Conservation (phyloP, 495 filamentous ascomycete species). For the Daldinia childiae region DNA sequence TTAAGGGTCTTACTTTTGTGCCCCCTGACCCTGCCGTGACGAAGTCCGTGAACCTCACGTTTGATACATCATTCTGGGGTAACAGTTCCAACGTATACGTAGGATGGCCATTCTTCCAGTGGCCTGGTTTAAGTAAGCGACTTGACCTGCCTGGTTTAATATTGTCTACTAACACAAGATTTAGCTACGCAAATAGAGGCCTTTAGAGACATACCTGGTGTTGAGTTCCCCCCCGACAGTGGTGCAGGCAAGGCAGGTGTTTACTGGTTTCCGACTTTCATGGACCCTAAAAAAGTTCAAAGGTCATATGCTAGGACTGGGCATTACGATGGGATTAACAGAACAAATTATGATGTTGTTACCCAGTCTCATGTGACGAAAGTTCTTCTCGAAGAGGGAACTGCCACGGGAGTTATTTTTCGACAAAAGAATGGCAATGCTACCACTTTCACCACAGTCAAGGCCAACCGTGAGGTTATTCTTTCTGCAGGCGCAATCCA, state of each 20-base stretch:
- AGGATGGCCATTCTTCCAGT: conserved; percentile 57
- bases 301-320: conserved; percentile 55
- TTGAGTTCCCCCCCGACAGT: conserved; percentile 54
- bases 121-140: conserved; percentile 45
- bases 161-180: not conserved
- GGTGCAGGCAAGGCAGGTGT: conserved; percentile 53
- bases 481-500: conserved; percentile 67
- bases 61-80: conserved; percentile 55
- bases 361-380: conserved; percentile 52
- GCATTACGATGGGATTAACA: conserved; percentile 46
- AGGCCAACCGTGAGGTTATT: conserved; percentile 65
- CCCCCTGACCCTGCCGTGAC: conserved; percentile 49
- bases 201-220: conserved; percentile 51
- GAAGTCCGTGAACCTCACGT: conserved; percentile 53
- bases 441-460: conserved; percentile 43
- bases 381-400: conserved; percentile 49
- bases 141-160: not conserved
- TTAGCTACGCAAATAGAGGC: conserved; percentile 48
- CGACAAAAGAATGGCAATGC: conserved; percentile 28
- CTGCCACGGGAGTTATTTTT: conserved; percentile 51
- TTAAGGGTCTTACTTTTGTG: conserved; percentile 52
- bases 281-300: conserved; percentile 52
- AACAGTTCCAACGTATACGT: conserved; percentile 52
- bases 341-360: conserved; percentile 53
- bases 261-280: conserved; percentile 58